Evolutionary conservation across 805 yeast species (phyloP).

Genomic region (Blastobotrys chiropterorum): DNA sequence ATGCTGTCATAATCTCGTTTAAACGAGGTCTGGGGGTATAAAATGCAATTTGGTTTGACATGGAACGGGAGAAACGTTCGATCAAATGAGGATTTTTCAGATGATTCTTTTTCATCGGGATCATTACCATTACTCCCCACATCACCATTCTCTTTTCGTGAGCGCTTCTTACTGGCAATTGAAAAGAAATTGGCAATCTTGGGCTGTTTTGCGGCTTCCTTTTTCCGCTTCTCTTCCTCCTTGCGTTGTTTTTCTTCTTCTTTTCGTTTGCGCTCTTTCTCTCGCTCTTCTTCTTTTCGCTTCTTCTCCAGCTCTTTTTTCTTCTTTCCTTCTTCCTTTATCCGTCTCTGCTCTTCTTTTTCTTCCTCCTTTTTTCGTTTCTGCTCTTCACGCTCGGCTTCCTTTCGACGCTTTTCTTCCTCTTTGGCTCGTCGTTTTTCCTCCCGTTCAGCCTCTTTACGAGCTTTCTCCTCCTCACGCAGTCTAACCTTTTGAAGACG

Average conservation of each 20-base stretch:
- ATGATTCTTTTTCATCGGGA: slow-evolving; percentile 1
- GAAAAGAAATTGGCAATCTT: slow-evolving; percentile 21
- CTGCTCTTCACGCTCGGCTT: slow-evolving; percentile 15
- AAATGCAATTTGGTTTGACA: slow-evolving; percentile 22
- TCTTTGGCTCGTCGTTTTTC: slow-evolving; percentile 13
- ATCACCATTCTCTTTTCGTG: too few relatives aligned
- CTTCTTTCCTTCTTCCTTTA: slow-evolving; percentile 14
- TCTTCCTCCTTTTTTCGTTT: slow-evolving; percentile 13
- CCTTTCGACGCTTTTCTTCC: slow-evolving; percentile 13
- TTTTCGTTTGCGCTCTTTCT: slow-evolving; percentile 16
- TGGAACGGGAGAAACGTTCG: slow-evolving; percentile 29
- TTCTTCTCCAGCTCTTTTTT: slow-evolving; percentile 17
- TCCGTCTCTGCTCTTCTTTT: slow-evolving; percentile 13
- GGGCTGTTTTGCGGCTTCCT: slow-evolving; percentile 18
- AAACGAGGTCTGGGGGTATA: slow-evolving; percentile 16
- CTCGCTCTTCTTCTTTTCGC: slow-evolving; percentile 15
- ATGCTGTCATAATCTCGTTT: background rate
- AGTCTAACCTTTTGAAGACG: background rate
- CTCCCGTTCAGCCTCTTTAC: slow-evolving; percentile 17
- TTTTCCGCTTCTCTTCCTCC: slow-evolving; percentile 16
- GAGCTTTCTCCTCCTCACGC: slow-evolving; percentile 9
- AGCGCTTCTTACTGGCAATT: too few relatives aligned
- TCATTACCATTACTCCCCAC: too few relatives aligned
- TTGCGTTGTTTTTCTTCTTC: slow-evolving; percentile 20
- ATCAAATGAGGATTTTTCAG: slow-evolving; percentile 24